These are phyloP conservation scores for Persicaria tinctoria DNA, from an alignment of 148 eudicot genomes.

Conservation along the genomic window DNA sequence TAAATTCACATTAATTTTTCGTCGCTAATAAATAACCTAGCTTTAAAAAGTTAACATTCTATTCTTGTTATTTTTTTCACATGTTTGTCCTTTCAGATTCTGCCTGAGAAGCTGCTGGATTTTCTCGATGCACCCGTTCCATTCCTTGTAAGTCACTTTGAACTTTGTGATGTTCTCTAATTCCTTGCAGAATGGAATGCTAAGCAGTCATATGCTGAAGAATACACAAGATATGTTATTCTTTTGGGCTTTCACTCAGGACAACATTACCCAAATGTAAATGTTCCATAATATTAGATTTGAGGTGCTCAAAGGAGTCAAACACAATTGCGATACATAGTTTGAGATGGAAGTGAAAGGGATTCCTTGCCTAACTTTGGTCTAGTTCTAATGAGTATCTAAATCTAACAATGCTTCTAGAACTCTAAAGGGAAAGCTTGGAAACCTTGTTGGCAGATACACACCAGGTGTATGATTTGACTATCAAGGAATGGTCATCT, in stretches of 20 bases:
- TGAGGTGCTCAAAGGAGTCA: background rate
- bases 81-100: conserved; percentile 44
- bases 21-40: background rate
- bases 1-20: background rate
- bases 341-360: background rate
- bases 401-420: background rate
- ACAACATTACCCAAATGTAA: background rate
- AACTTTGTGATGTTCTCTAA: background rate
- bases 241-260: background rate
- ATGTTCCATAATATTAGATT: background rate
- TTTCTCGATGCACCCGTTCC: conserved; percentile 95
- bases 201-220: background rate
- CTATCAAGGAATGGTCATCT: background rate
- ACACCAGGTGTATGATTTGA: background rate
- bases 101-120: conserved; percentile 87
- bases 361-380: background rate
- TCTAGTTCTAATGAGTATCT: background rate
- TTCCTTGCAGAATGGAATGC: background rate
- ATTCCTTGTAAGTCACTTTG: conserved; percentile 45
- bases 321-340: background rate
- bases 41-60: background rate
- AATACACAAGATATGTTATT: background rate
- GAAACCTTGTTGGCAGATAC: background rate
- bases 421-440: background rate
- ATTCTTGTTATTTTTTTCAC: background rate